Evolutionary conservation across 169 alveolate species (phyloP), one percentile per base, ranked within the genome.

Genomic region (Plasmodium gaboni): DNA sequence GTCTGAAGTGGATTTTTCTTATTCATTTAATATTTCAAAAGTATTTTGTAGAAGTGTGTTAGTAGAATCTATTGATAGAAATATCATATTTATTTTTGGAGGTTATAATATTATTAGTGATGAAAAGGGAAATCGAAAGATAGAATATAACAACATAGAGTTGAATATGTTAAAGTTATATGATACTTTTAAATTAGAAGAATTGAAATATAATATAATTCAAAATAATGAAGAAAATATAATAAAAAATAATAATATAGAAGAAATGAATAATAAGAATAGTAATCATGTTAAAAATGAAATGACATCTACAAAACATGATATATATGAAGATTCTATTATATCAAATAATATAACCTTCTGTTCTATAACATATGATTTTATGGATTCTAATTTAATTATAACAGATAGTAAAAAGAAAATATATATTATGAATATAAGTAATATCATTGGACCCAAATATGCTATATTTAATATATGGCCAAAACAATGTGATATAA

Each of bases 1-100:
- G 89, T 28, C 89, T 24, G 89, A 78, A 65, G 73, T 78, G 15
- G 89, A 78, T 22, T 78, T 78, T 19, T 64, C 89, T 57, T 78
- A 78, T 65, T 78, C 89, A 12, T 78, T 64, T 69, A 78, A 78
- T 24, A 48, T 48, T 12, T 64, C 89, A 15, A 78, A 78, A 65
- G 78, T 78, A n/a, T 78, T 78, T 19, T 78, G 89, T 51, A 64
- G 50, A 24, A 78, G 42, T 44, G 65, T 65, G 15, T 44, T 78
- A 22, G 89, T 78, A 1, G 89, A 78, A 51, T 78, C 89, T 3
- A 78, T 78, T 15, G 89, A 78, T 38, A 78, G 65, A 78, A 78
- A 78, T 50, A 78, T 78, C 13, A 78, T 78, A 50, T 78, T 78
- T 60, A 78, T 78, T 24, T 78, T 78, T 69, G 89, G 89, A 22